Evolutionary conservation across 352 stramenopile genomes (phyloP), one percentile per base, ranked within the genome.

Genomic region (Phytophthora kernoviae): DNA sequence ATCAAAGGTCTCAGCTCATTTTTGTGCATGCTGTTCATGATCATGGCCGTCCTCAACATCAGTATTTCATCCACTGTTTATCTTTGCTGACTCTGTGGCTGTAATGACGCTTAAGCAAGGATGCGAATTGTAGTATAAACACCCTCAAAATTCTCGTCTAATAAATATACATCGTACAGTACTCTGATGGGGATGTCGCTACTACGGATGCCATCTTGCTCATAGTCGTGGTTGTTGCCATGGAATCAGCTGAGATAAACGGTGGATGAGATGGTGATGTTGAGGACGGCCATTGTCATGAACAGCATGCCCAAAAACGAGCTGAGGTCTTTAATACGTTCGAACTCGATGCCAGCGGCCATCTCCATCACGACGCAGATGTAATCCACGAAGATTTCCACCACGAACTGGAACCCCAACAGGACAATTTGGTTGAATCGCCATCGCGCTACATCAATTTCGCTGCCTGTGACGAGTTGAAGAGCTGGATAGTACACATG

Each of bases 341-440:
- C 43, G 32, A 75, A 72, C 18, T 72, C 48, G 11, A 79, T 59
- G 0, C 59, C 64, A 11, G 50, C 54, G 8, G 55, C 45, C 37
- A 77, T 75, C 39, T 79, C 71, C 41, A 77, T 33, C 1, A 68
- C 43, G 4, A 68, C 68, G 0, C 58, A 64, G 12, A 73, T 17
- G 22, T 68, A 77, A 40, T 75, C 64, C 14, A 77, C 57, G 0
- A 61, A 54, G 45, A 75, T 58, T 33, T 79, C 59, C 0, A 51
- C 33, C 0, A 51, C 21, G 15, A 79, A 63, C 34, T 79, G 58
- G 12, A 67, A 51, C 0, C 6, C 44, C 5, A 80, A 41, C 34
- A 73, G 54, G 0, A 5, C 33, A 17, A 62, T 44, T 37, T 71
- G 45, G n/a, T 53, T 63, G 18, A 67, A 59, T 12, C 39, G 36